Evolutionary conservation across 2,329 filamentous ascomycete species (phyloP), one percentile per base, ranked within the genome.

Genomic region (Colletotrichum coccodes): DNA sequence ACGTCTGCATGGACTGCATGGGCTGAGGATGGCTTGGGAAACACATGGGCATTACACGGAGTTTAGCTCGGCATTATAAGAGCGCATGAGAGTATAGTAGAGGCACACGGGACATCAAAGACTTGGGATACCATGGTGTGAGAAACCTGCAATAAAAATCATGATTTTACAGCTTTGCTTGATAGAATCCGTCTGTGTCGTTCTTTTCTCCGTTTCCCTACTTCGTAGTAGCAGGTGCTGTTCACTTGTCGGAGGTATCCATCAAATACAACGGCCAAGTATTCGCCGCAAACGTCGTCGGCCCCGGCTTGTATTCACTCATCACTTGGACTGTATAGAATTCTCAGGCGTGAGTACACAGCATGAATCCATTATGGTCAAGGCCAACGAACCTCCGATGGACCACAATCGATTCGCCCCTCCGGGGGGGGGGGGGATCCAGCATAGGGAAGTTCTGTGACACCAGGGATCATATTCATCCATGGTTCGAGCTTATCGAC

Each of bases 41-140:
- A 50, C 36, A 52, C 54, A 53, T 21, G 16, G 52, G 54, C 62
- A 64, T 60, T 30, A 36, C 26, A 23, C 21, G 58, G 62, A 60
- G 54, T 60, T 34, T 23, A 36, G 36, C 21, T 38, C 30, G 52
- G 62, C 54, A 60, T 60, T 34, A 36, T 6, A 38, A 38, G 21
- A 36, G 36, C 49, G 30, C 50, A 62, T 62, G 26, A 36, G 18
- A 44, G 23, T 21, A 60, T 53, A 40, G 28, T 44, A 64, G 54
- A 60, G 16, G 9, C 18, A 18, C 3, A 12, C 49, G 38, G 3
- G 30, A 6, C 30, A 16, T 4, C 16, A n/a, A 34, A 52, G 49
- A 52, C 11, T 23, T 21, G 23, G 30, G 30, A 18, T 52, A 52
- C 30, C 32, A 53, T 16, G 12, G 14, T 34, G 23, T 21, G 23